Evolutionary conservation across 768 basidiomycete genomes (phyloP).

Genomic region (Termitomyces sp.): DNA sequence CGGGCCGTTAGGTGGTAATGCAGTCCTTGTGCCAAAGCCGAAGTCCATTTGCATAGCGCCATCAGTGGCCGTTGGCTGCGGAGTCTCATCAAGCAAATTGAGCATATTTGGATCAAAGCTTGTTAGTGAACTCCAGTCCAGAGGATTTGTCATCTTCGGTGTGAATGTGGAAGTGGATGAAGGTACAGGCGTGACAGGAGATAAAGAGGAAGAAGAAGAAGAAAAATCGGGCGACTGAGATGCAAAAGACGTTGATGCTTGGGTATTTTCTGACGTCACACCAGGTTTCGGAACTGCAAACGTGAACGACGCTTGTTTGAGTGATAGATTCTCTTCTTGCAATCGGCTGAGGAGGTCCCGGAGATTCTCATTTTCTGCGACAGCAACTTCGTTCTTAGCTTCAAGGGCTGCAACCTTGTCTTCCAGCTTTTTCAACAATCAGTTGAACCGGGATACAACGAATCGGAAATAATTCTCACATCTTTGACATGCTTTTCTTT

Average conservation of each 20-base stretch:
- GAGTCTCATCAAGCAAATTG: constrained; percentile 54
- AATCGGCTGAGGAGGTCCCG: constrained; percentile 79
- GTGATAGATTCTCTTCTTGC: constrained; percentile 79
- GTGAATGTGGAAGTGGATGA: constrained; percentile 23
- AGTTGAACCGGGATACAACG: neutral
- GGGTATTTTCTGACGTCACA: constrained; percentile 11
- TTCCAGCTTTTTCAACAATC: constrained; percentile 56
- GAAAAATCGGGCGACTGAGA: constrained; percentile 24
- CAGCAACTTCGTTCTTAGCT: constrained; percentile 66
- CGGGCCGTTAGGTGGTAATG: constrained; percentile 39
- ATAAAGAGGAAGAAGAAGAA: constrained; percentile 10
- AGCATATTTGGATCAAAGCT: constrained; percentile 68
- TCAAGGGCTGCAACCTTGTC: constrained; percentile 87
- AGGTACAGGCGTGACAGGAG: constrained; percentile 13
- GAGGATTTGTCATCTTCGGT: constrained; percentile 33
- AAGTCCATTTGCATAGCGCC: constrained; percentile 59
- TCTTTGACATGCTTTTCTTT: constrained; percentile 98
- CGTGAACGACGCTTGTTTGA: constrained; percentile 81
- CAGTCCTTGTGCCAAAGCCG: constrained; percentile 44
- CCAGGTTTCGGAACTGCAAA: constrained; percentile 60
- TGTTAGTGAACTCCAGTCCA: constrained; percentile 64
- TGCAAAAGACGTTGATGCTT: constrained; percentile 20
- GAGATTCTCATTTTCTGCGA: constrained; percentile 82
- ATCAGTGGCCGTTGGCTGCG: constrained; percentile 48
- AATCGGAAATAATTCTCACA: constrained; percentile 42